Percentiles rank a stretch among this genome's conserved stretches.
Evolutionary conservation across 805 yeast species (phyloP).

Genomic region (Cyberlindnera maritima): DNA sequence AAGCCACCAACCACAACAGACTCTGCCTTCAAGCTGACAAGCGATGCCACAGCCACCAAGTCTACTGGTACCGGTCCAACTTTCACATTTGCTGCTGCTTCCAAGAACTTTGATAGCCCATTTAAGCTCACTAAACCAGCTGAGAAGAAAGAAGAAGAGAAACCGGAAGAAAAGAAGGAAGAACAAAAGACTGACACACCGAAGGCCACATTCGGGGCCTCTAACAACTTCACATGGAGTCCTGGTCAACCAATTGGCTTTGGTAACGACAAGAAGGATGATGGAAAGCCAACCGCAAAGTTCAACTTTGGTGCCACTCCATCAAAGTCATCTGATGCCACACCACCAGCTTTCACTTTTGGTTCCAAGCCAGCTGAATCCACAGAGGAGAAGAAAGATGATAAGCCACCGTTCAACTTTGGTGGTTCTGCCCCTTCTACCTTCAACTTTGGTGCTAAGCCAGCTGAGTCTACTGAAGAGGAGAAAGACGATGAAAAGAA

Average conservation of each 20-base stretch:
- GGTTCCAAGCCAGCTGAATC: constrained; percentile 1
- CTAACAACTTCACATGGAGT: constrained; percentile 25
- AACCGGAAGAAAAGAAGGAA: constrained; percentile 3
- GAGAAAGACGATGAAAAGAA: constrained; percentile 4
- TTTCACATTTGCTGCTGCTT: constrained; percentile 36
- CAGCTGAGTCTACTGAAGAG: constrained; percentile 2
- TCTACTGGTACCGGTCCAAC: constrained; percentile 37
- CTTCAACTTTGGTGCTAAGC: constrained; percentile 4
- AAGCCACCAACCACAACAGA: constrained; percentile 47
- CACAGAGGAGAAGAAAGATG: constrained; percentile 4
- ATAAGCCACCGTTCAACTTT: constrained; percentile 25
- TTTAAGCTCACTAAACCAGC: constrained; percentile 30
- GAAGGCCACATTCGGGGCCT: constrained; percentile 5
- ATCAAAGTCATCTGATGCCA: constrained; percentile 18
- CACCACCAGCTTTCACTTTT: constrained; percentile 9
- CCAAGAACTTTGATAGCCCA: constrained; percentile 30
- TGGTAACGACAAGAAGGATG: constrained; percentile 4
- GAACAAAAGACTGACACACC: constrained; percentile 8
- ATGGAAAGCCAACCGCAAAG: constrained; percentile 6
- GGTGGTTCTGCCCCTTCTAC: constrained; percentile 9
- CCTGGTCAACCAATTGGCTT: constrained; percentile 23
- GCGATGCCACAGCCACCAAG: constrained; percentile 16
- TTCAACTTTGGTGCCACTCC: constrained; percentile 10
- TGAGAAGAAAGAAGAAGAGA: constrained; percentile 11
- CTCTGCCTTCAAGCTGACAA: constrained; percentile 48